These are phyloP conservation scores for Onygenales sp. DNA, from an alignment of 2,329 filamentous ascomycete genomes.

Conservation along the genomic window DNA sequence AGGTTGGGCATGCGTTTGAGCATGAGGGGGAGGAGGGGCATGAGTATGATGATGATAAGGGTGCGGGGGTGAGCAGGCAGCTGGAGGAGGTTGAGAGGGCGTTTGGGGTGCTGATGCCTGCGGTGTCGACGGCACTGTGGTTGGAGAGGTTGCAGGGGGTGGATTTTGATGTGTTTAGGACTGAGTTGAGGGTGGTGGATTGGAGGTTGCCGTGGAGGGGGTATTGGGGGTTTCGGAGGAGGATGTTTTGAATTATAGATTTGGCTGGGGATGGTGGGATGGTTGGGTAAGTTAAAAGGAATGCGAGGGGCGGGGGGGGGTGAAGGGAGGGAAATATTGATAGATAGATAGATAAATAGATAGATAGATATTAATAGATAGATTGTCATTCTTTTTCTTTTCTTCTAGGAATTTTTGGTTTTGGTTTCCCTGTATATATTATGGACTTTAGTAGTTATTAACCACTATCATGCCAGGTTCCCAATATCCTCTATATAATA, in stretches of 20 bases:
- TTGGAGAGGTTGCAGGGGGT: conserved; percentile 65
- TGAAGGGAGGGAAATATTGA: too few relatives aligned
- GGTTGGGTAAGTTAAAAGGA: background rate
- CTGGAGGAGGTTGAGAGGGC: conserved; percentile 52
- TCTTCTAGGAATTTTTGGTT: too few relatives aligned
- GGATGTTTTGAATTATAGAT: conserved; percentile 34
- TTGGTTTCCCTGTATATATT: too few relatives aligned
- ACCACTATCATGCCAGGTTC: too few relatives aligned
- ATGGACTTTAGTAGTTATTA: too few relatives aligned
- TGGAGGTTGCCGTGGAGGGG: conserved; percentile 84
- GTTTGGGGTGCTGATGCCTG: conserved; percentile 74
- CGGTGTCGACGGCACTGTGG: conserved; percentile 68
- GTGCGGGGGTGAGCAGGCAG: conserved; percentile 23
- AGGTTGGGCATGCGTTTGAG: conserved; percentile 79
- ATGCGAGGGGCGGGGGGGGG: too few relatives aligned
- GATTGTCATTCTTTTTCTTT: too few relatives aligned
- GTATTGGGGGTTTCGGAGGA: conserved; percentile 51
- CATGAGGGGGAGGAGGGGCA: conserved; percentile 68
- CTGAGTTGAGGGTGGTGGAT: conserved; percentile 52
- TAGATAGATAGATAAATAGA: too few relatives aligned
- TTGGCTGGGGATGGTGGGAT: background rate
- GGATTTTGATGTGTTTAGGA: conserved; percentile 74
- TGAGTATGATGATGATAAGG: conserved; percentile 34
- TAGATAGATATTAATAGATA: too few relatives aligned
- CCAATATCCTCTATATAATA: too few relatives aligned